These are phyloP conservation scores for Lepiota venenata DNA, from an alignment of 768 basidiomycete species.

Conservation along the genomic window DNA sequence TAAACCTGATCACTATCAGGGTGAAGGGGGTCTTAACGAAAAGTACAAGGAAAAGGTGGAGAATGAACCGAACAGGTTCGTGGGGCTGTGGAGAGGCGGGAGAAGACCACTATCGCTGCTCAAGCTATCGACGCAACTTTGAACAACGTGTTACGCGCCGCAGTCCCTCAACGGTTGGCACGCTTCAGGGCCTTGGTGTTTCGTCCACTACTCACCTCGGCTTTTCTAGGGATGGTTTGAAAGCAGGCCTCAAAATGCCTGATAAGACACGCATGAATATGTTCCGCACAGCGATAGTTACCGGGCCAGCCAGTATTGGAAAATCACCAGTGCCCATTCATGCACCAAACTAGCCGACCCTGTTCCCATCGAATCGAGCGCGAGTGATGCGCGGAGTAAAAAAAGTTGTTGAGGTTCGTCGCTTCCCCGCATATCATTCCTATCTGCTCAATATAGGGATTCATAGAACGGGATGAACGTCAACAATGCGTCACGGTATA, in stretches of 20 bases:
- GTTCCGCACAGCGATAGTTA: slow-evolving; percentile 84
- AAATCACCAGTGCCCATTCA: slow-evolving; percentile 94
- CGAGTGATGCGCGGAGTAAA: slow-evolving; percentile 93
- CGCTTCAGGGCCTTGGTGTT: slow-evolving; percentile 17
- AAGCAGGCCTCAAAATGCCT: slow-evolving; percentile 86
- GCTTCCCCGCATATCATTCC: not conserved
- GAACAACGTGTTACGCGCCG: slow-evolving; percentile 96
- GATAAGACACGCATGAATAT: slow-evolving; percentile 88
- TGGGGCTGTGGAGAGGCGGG: slow-evolving; percentile 70
- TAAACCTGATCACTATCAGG: slow-evolving; percentile 75
- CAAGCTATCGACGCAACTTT: slow-evolving; percentile 61
- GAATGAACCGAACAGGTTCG: slow-evolving; percentile 77
- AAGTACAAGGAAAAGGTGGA: slow-evolving; percentile 79
- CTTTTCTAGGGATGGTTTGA: slow-evolving; percentile 63
- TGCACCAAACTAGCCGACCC: slow-evolving; percentile 87
- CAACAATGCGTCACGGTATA: slow-evolving; percentile 84
- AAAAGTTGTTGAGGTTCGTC: slow-evolving; percentile 87
- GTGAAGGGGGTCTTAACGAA: slow-evolving; percentile 57
- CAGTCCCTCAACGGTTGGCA: slow-evolving; percentile 80
- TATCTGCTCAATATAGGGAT: not conserved
- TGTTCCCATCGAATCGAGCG: slow-evolving; percentile 93
- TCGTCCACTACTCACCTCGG: not conserved
- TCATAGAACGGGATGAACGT: slow-evolving; percentile 83
- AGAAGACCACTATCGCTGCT: slow-evolving; percentile 48
- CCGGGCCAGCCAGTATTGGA: slow-evolving; percentile 94